phyloP scores from a whole-genome alignment of 495 filamentous ascomycete genomes.

The Cairneyella variabilis region DNA sequence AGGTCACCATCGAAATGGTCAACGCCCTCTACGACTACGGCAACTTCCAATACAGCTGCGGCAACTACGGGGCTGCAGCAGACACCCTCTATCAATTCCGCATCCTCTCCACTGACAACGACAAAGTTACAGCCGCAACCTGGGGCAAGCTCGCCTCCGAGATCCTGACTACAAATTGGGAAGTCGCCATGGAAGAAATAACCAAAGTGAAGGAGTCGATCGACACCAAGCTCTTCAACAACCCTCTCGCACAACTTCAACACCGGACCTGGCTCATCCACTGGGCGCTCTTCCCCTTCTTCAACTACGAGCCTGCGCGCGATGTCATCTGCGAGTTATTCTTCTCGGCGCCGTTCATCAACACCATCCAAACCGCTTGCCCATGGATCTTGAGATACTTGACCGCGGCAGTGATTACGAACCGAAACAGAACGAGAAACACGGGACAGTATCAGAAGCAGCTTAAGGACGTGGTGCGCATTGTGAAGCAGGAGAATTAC shows the following conservation, averaged over 20 bases:
- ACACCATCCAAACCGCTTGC: slow-evolving; percentile 97
- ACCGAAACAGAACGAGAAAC: slow-evolving; percentile 79
- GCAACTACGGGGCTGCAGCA: slow-evolving; percentile 81
- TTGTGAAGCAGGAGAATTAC: slow-evolving; percentile 94
- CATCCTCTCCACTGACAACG: slow-evolving; percentile 94
- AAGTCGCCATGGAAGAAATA: slow-evolving; percentile 91
- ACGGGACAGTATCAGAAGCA: slow-evolving; percentile 91
- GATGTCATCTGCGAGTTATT: slow-evolving; percentile 91
- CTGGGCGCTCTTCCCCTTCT: slow-evolving; percentile 98
- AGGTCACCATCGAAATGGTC: slow-evolving; percentile 91
- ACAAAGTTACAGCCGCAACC: slow-evolving; percentile 89
- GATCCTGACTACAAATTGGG: slow-evolving; percentile 91
- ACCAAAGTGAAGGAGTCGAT: slow-evolving; percentile 90
- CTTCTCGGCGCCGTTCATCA: slow-evolving; percentile 95
- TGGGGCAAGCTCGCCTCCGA: slow-evolving; percentile 96
- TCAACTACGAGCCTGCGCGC: slow-evolving; percentile 90
- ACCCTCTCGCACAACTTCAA: slow-evolving; percentile 87
- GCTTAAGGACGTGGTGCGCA: slow-evolving; percentile 90
- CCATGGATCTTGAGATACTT: slow-evolving; percentile 97
- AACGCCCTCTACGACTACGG: slow-evolving; percentile 91
- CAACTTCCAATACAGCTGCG: slow-evolving; percentile 93
- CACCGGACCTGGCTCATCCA: slow-evolving; percentile 96
- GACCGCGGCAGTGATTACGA: slow-evolving; percentile 91
- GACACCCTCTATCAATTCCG: slow-evolving; percentile 94
- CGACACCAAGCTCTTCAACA: slow-evolving; percentile 89